Percentiles rank a stretch among this genome's conserved stretches.
phyloP scores from a whole-genome alignment of 768 basidiomycete species.

The Suillus fuscotomentosus region DNA sequence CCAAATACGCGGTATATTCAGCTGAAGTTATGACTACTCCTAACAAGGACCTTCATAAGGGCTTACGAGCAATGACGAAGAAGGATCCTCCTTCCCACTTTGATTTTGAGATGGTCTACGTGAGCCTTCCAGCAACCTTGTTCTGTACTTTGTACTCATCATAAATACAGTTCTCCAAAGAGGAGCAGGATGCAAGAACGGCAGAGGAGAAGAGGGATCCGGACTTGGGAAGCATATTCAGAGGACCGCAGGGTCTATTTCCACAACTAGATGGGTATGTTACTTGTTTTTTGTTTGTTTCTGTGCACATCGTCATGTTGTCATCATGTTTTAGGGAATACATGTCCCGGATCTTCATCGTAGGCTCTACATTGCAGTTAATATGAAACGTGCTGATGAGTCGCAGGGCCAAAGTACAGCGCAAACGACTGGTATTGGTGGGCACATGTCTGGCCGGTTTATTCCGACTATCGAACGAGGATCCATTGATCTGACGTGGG shows the following conservation, averaged over 20 bases:
- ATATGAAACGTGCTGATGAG: not conserved
- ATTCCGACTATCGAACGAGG: constrained; percentile 96
- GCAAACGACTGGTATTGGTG: constrained; percentile 80
- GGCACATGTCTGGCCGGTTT: constrained; percentile 74
- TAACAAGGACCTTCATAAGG: constrained; percentile 57
- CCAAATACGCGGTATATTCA: constrained; percentile 14
- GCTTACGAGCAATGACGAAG: constrained; percentile 84
- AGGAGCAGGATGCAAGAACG: constrained; percentile 66
- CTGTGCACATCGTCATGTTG: not conserved
- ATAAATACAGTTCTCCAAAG: constrained; percentile 60
- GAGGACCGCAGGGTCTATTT: constrained; percentile 57
- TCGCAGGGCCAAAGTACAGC: constrained; percentile 79
- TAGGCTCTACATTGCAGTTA: constrained; percentile 22
- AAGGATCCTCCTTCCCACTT: constrained; percentile 79
- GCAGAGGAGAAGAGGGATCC: constrained; percentile 58
- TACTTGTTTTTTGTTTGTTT: not conserved
- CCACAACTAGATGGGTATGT: constrained; percentile 76
- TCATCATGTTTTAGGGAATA: constrained; percentile 32
- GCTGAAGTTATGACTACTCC: constrained; percentile 51
- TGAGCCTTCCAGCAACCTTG: constrained; percentile 31
- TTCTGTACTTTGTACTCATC: not conserved
- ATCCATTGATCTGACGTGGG: constrained; percentile 83
- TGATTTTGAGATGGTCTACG: constrained; percentile 80
- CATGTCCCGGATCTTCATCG: constrained; percentile 76
- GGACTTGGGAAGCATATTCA: constrained; percentile 73